Base-by-base conservation (phyloP, 768 basidiomycete species). In the Lactarius vividus region DNA sequence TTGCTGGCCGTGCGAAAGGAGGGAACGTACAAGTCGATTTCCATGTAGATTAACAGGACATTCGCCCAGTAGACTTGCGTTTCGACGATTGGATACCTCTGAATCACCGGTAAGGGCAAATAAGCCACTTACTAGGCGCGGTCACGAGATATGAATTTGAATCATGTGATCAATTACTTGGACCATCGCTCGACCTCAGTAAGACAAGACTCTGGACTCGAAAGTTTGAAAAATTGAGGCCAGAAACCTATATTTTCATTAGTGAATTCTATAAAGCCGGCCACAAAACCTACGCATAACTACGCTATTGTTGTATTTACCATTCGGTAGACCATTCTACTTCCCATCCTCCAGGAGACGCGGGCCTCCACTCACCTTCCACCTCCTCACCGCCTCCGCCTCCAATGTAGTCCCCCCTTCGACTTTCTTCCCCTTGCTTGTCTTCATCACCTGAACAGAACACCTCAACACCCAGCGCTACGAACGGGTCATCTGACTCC, bases 11-110 rank as follows among this genome's bases (percentile, higher is more conserved):
- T 72, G 69, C 76, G 77, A 69, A 81, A 79, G n/a, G 79, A 71
- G 35, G 79, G 75, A 20, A 83, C 78, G 40, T 82, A 81, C 75
- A 83, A 80, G 76, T 86, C 83, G 62, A 86, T 72, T 71, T 87
- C 84, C 84, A 89, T 86, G 69, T 77, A n/a, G 11, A 35, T 33
- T 37, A 33, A 35, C 8, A 20, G 42, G 23, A 37, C 31, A 26
- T 29, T 33, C 39, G 20, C 57, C 29, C 26, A 54, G 13, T 54
- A 20, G 53, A 29, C 54, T 9, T n/a, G 49, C 49, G 13, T 52
- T 52, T 23, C 3, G 18, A 33, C 29, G 46, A 10, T 26, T 26
- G 46, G 46, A 49, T 23, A 49, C 46, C 44, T n/a, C 10, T 3
- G 44, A 8, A 7, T 37, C 37, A 37, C 33, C 11, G 9, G 18